Base-by-base conservation (phyloP, 768 basidiomycete species). In the Termitomyces sp. region DNA sequence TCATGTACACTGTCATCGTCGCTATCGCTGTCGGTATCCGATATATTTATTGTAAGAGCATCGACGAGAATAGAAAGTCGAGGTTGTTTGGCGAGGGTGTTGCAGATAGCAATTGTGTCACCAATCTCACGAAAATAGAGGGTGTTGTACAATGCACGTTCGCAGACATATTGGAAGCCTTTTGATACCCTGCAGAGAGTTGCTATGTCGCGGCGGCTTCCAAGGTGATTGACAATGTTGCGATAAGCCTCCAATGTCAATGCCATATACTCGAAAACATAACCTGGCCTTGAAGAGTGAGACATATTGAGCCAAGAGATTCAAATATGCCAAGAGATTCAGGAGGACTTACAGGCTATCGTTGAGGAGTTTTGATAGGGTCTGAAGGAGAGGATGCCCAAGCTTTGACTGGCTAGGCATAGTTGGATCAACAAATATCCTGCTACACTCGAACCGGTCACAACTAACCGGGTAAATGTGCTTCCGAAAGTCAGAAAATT, bases 121-220 rank as follows among this genome's bases (percentile, higher is more conserved):
- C 66, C 64, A 35, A 73, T 66, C 57, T 79, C 74, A 48, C 70
- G 71, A 67, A 85, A 68, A 59, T 77, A 75, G 16, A 88, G 70
- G 1, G 82, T 83, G 61, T 80, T 84, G 73, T 88, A 89, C 4
- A 89, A 72, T 4, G 77, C 79, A 49, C 73, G 78, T 66, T 88
- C 85, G 18, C 83, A 83, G 52, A 76, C 82, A 48, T 67, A 68
- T 59, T 77, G 81, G 64, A 88, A 86, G 14, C 70, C 69, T 66
- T 75, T 82, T 60, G 79, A 86, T 28, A 88, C 86, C 63, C 78
- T 74, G 69, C 82, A 85, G 36, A 89, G 78, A 18, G 74, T 64
- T 60, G 79, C 80, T 57, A 89, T 74, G 68, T 87, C 85, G 64
- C 74, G 67, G 51, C 79, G 82, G 64, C 70, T 81, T 56, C 70